Evolutionary conservation across 306 rosid species (phyloP).

Genomic region (Lathyrus aphaca): DNA sequence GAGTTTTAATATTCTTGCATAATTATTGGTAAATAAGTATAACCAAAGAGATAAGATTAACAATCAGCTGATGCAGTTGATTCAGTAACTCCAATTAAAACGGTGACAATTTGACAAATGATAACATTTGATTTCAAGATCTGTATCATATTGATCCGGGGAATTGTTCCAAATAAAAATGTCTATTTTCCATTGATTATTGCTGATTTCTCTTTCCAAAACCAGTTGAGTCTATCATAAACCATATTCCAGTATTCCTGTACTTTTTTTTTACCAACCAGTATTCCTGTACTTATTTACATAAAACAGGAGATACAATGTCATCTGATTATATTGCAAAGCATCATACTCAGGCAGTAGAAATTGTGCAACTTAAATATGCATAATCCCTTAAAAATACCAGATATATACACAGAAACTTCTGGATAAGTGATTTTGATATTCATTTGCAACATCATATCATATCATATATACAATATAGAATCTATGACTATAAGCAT

Average conservation of each 20-base stretch:
- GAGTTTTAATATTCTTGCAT: slow-evolving; percentile 15
- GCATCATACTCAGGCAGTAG: not conserved
- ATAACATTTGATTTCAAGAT: slow-evolving; percentile 33
- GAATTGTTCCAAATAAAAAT: not conserved
- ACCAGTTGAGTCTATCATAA: not conserved
- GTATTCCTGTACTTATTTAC: not conserved
- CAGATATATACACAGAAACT: slow-evolving; percentile 7
- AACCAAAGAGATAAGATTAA: slow-evolving; percentile 30
- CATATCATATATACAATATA: slow-evolving; percentile 24
- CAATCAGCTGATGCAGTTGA: slow-evolving; percentile 30
- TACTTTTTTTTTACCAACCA: not conserved
- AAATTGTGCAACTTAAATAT: slow-evolving; percentile 14
- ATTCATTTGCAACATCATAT: slow-evolving; percentile 11
- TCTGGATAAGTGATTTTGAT: not conserved
- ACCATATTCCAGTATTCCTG: not conserved
- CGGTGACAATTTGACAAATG: not conserved
- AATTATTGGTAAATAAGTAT: slow-evolving; percentile 27
- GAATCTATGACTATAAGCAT: not conserved
- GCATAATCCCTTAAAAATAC: not conserved
- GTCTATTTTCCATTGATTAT: not conserved
- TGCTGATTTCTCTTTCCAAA: not conserved
- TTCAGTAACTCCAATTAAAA: slow-evolving; percentile 18
- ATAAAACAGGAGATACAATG: slow-evolving; percentile 11
- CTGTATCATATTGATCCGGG: slow-evolving; percentile 22
- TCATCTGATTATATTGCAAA: not conserved